These are phyloP conservation scores for Auriculariales sp. DNA, from an alignment of 768 basidiomycete species.

Conservation along the genomic window DNA sequence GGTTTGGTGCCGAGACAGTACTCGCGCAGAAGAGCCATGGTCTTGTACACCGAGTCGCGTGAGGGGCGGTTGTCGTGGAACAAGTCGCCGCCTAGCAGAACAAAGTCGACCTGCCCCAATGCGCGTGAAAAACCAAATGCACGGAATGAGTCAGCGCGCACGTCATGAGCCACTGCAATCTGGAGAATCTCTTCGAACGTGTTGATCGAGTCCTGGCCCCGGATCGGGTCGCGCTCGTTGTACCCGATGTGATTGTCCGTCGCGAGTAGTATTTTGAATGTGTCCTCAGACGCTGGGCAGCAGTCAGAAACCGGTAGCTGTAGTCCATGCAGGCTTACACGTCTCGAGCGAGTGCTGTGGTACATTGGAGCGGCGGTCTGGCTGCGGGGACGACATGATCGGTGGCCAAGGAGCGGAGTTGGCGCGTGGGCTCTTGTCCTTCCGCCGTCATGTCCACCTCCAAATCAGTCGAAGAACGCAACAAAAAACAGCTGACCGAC, in stretches of 20 bases:
- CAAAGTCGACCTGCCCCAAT: slow-evolving; percentile 68
- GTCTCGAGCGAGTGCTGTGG: no score
- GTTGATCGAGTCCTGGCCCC: slow-evolving; percentile 90
- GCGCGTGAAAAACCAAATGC: neutral
- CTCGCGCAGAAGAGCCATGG: slow-evolving; percentile 79
- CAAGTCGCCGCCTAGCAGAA: slow-evolving; percentile 87
- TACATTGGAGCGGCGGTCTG: no score
- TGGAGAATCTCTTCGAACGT: slow-evolving; percentile 91
- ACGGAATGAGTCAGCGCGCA: slow-evolving; percentile 33
- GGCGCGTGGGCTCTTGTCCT: neutral
- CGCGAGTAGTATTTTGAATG: slow-evolving; percentile 72
- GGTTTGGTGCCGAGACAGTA: slow-evolving; percentile 82
- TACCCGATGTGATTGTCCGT: slow-evolving; percentile 97
- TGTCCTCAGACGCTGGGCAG: slow-evolving; percentile 23
- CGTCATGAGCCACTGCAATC: slow-evolving; percentile 77
- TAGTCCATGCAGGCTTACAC: no score
- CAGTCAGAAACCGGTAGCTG: no score
- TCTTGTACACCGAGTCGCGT: slow-evolving; percentile 76
- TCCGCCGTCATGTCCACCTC: neutral
- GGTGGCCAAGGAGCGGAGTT: no score
- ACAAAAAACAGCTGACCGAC: neutral
- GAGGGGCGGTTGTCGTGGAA: slow-evolving; percentile 98
- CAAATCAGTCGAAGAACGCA: neutral
- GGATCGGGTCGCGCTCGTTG: slow-evolving; percentile 83
- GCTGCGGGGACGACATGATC: no score